These are phyloP conservation scores for Xylaria nigripes DNA, from an alignment of 495 filamentous ascomycete genomes.

Conservation along the genomic window DNA sequence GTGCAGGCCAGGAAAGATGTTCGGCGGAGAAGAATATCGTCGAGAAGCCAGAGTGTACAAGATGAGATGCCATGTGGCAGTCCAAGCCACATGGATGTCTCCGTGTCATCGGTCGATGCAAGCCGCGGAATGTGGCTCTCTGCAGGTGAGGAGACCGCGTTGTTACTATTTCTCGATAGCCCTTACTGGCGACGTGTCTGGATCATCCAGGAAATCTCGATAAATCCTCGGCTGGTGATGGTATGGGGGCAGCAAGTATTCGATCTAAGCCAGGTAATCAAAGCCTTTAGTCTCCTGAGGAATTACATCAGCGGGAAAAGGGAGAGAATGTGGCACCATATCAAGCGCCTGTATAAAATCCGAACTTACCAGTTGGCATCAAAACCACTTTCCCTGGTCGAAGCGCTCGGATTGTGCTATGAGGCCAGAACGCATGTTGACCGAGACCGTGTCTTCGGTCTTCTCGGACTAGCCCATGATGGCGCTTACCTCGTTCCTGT, in stretches of 20 bases:
- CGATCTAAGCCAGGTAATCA: background rate
- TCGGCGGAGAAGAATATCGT: background rate
- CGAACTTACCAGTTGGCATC: background rate
- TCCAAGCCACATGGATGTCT: background rate
- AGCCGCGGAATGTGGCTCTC: background rate
- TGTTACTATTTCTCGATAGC: conserved; percentile 1
- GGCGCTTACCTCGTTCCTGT: conserved; percentile 3
- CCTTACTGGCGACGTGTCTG: conserved; percentile 6
- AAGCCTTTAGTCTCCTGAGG: background rate
- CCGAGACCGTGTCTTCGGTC: conserved; percentile 3
- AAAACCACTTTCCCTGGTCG: conserved; percentile 6
- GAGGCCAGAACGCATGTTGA: conserved; percentile 1
- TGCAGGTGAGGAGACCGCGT: conserved; percentile 4
- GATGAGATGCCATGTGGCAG: background rate
- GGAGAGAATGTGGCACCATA: conserved; percentile 1
- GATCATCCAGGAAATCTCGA: conserved; percentile 7
- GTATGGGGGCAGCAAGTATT: conserved; percentile 4
- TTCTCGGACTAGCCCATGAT: conserved; percentile 6
- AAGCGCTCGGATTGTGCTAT: conserved; percentile 2
- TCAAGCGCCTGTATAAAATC: conserved; percentile 1
- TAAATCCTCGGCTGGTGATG: conserved; percentile 4
- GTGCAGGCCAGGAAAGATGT: background rate
- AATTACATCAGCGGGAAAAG: background rate
- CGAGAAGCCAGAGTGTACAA: background rate
- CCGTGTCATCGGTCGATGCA: background rate